Conservation (phyloP, 78 protist species). For the Cavenderia fasciculata region DNA sequence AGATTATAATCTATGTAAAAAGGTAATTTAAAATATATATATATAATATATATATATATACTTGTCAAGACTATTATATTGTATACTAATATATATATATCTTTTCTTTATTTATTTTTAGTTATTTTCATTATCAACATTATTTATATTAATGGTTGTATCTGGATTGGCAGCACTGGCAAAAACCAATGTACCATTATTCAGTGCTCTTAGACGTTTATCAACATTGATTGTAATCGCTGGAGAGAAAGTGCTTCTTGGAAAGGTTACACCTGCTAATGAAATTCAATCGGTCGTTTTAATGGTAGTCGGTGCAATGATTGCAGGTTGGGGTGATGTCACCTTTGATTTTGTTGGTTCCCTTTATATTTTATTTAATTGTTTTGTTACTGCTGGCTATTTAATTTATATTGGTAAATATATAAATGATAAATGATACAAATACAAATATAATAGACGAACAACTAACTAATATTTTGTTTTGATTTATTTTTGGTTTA, state of each 20-base stretch:
- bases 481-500: neutral
- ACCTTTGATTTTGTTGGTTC: conserved; percentile 80
- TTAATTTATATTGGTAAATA: conserved; percentile 61
- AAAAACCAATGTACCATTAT: conserved; percentile 81
- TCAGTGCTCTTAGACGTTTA: conserved; percentile 78
- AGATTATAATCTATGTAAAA: conserved; percentile 54
- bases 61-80: neutral
- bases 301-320: conserved; percentile 86
- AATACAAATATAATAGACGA: neutral
- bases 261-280: conserved; percentile 70
- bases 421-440: neutral
- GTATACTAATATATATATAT: neutral
- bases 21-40: conserved; percentile 4
- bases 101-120: neutral
- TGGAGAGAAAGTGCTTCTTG: conserved; percentile 63
- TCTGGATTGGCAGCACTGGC: conserved; percentile 84
- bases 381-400: conserved; percentile 85
- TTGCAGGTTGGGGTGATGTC: conserved; percentile 83
- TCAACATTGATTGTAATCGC: conserved; percentile 81
- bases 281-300: conserved; percentile 61
- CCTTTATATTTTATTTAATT: conserved; percentile 69
- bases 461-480: neutral
- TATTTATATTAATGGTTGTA: conserved; percentile 81
- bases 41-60: neutral
- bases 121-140: conserved; percentile 78